A percentile compares a stretch with the other conserved stretches of the same genome.
These are phyloP conservation scores for Diaporthe sp. DNA, from an alignment of 2,329 filamentous ascomycete genomes.

Conservation along the genomic window DNA sequence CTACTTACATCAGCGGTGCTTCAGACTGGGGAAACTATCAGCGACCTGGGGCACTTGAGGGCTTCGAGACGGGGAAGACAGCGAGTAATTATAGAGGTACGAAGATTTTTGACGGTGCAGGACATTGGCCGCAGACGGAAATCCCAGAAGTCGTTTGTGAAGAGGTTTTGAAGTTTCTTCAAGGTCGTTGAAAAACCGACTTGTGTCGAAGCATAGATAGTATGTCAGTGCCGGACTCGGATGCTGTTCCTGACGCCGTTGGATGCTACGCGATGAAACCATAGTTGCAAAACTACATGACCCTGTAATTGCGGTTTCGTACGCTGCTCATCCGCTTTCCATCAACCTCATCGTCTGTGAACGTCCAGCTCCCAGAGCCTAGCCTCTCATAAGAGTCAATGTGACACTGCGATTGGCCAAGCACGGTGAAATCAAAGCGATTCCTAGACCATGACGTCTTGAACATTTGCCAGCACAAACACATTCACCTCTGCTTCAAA, in stretches of 20 bases:
- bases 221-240: neutral
- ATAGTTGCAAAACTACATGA: neutral
- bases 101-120: conserved; percentile 67
- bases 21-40: conserved; percentile 77
- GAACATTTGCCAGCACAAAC: no score
- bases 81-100: conserved; percentile 65
- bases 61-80: conserved; percentile 55
- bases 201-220: neutral
- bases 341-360: neutral
- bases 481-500: no score
- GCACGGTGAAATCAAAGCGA: neutral
- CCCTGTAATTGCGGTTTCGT: neutral
- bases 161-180: conserved; percentile 19
- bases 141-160: neutral
- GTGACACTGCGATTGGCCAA: neutral
- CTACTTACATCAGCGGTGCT: conserved; percentile 69
- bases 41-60: conserved; percentile 71
- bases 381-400: neutral
- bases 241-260: neutral
- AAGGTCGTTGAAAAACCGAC: neutral
- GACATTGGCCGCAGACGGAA: conserved; percentile 72
- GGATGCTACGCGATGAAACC: neutral
- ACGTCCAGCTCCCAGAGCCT: neutral
- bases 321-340: neutral
- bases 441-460: no score